Base-by-base conservation (phyloP, 2,329 filamentous ascomycete species). In the Aurifilum marmelostoma region DNA sequence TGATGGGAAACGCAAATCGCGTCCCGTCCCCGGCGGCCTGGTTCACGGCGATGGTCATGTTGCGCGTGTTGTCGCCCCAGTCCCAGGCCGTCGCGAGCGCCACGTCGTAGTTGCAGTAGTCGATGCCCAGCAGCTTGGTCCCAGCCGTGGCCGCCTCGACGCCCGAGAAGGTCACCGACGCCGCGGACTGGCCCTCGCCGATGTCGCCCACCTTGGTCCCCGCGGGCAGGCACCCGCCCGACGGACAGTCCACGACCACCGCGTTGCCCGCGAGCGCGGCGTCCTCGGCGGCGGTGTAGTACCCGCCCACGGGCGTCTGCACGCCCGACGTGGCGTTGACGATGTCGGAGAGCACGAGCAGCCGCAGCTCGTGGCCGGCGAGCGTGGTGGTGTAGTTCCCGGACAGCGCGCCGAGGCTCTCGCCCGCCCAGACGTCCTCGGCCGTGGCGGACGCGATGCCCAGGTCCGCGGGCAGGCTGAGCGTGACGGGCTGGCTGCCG, bases 41-140 rank as follows among this genome's bases (percentile, higher is more conserved):
- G 34, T 87, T 87, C n/a, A 87, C 79, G 0, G 78, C 73, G 18
- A 87, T 75, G 0, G 84, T 84, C 73, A 85, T 78, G 66, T 86
- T 86, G 0, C 84, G 76, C 0, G 83, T 81, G 71, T 86, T 87
- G 0, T 80, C 78, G 0, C 82, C 84, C 71, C 74, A 80, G 0
- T 72, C 79, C 77, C 83, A 85, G 0, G 81, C 76, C 0, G 77
- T 79, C 1, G 74, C 75, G 21, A 84, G 79, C 0, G 81, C 79
- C 14, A 85, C 77, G 11, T 86, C 84, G 71, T 87, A 85, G 75
- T 87, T 86, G 75, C 85, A 83, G 60, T 81, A 86, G 72, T 85
- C 82, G 16, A 86, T 74, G 0, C 81, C 82, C 0, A 86, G 69
- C 41, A 83, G 79, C 69, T 82, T 80, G 3, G 72, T 72, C 0